Conservation (phyloP, 2,329 filamentous ascomycete genomes). For the Pseudogymnoascus sp. region DNA sequence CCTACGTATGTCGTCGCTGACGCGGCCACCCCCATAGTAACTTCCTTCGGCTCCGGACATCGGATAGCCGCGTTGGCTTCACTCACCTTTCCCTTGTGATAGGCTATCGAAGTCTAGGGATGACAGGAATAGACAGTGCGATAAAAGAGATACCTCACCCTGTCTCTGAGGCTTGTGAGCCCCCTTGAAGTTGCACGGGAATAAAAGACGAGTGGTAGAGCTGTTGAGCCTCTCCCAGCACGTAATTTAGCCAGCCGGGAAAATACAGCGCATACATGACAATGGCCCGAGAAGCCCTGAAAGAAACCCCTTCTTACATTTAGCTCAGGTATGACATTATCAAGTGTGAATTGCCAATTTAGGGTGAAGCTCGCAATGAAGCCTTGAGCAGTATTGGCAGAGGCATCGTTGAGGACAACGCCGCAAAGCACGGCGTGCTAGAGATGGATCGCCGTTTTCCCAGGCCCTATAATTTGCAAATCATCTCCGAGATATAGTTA, state of each 20-base stretch:
- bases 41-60: neutral
- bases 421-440: neutral
- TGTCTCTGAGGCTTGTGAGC: neutral
- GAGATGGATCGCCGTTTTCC: neutral
- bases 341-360: neutral
- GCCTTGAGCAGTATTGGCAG: neutral
- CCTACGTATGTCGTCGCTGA: constrained; percentile 7
- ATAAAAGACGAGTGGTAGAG: neutral
- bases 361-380: neutral
- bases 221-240: neutral
- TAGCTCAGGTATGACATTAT: neutral
- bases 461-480: neutral
- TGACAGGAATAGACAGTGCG: neutral
- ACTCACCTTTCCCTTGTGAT: neutral
- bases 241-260: neutral
- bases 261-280: neutral
- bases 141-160: neutral
- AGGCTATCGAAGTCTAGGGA: neutral
- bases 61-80: neutral
- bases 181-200: neutral
- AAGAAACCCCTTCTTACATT: neutral
- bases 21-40: constrained; percentile 8
- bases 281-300: neutral
- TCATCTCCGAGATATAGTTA: neutral
- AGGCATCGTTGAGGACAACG: neutral